These are phyloP conservation scores for Scheffersomyces insectosa DNA, from an alignment of 1,139 yeast genomes.

Conservation along the genomic window DNA sequence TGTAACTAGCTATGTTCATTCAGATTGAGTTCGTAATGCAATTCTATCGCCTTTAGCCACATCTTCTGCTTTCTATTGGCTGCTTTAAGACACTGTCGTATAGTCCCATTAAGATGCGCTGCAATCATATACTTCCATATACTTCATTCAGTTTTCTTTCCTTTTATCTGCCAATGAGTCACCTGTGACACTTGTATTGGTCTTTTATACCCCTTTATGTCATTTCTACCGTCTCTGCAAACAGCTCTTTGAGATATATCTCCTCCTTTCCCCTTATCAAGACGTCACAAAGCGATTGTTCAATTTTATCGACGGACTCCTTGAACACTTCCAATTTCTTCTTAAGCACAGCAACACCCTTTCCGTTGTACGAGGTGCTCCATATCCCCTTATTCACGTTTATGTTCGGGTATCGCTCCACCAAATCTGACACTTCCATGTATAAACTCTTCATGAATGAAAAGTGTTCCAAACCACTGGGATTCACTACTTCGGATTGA, in stretches of 20 bases:
- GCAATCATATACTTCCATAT: background rate
- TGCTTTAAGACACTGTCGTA: too few species aligned
- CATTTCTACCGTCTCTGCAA: too few species aligned
- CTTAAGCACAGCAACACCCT: conserved; percentile 16
- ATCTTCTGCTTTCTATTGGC: too few species aligned
- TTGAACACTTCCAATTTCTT: conserved; percentile 29
- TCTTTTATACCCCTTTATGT: too few species aligned
- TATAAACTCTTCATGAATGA: conserved; percentile 18
- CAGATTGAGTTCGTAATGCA: too few species aligned
- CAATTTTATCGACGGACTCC: conserved; percentile 27
- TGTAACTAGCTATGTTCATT: too few species aligned
- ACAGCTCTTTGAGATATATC: background rate
- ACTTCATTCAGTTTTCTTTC: background rate
- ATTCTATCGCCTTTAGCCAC: too few species aligned
- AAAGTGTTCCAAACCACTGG: conserved; percentile 13
- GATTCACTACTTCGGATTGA: conserved; percentile 10
- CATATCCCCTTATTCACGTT: conserved; percentile 22
- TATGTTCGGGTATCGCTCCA: conserved; percentile 21
- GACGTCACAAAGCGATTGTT: conserved; percentile 25
- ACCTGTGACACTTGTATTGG: too few species aligned
- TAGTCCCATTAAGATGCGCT: too few species aligned
- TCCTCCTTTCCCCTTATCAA: conserved; percentile 22
- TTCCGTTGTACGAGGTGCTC: conserved; percentile 13
- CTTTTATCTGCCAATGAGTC: background rate
- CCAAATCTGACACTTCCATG: conserved; percentile 11